Conservation (phyloP, 1,139 yeast species). For the Wickerhamomyces sp. region DNA sequence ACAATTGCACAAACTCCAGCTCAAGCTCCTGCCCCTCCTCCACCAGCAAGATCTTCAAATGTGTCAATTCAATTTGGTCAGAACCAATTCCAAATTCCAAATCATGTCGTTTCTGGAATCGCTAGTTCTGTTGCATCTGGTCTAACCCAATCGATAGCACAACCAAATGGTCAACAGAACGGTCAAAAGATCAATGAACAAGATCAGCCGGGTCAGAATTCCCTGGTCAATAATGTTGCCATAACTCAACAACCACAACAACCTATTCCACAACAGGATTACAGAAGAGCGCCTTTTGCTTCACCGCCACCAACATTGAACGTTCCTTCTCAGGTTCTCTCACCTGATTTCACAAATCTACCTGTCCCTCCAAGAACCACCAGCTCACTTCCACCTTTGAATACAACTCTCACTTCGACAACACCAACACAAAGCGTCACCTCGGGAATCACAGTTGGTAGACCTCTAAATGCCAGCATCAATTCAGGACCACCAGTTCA, state of each 20-base stretch:
- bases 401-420: not conserved
- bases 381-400: not conserved
- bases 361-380: constrained; percentile 13
- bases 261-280: constrained; percentile 3
- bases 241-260: constrained; percentile 5
- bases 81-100: not conserved
- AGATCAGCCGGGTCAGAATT: constrained; percentile 21
- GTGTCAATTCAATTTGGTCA: not conserved
- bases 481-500: too few relatives aligned
- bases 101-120: not conserved
- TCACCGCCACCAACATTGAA: too few relatives aligned
- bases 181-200: constrained; percentile 12
- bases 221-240: too few relatives aligned
- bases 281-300: not conserved
- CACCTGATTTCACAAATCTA: constrained; percentile 16
- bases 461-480: too few relatives aligned
- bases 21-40: too few relatives aligned
- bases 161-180: not conserved
- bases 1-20: not conserved
- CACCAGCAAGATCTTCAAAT: not conserved
- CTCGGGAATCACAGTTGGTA: too few relatives aligned
- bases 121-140: not conserved
- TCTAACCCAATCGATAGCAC: not conserved
- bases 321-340: too few relatives aligned
- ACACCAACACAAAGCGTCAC: too few relatives aligned